These are phyloP conservation scores for Sanghuangporus weigelae DNA, from an alignment of 1,284 basidiomycete species.

Conservation along the genomic window DNA sequence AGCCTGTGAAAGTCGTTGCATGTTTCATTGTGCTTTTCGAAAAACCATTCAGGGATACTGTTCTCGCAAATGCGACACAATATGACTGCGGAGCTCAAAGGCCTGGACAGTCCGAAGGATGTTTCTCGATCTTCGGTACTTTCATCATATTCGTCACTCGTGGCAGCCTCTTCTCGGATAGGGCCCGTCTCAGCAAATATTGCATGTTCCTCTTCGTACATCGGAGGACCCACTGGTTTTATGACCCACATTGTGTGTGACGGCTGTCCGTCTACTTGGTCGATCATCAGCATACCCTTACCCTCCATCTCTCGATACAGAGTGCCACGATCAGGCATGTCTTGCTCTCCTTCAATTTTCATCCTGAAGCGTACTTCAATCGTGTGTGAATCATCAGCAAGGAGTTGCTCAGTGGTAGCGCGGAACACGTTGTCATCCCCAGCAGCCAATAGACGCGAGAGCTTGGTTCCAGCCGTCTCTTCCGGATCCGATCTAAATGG, in stretches of 20 bases:
- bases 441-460: conserved; percentile 79
- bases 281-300: conserved; percentile 98
- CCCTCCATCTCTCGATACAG: conserved; percentile 91
- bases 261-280: conserved; percentile 78
- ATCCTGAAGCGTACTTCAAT: conserved; percentile 90
- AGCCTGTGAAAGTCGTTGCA: conserved; percentile 95
- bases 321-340: conserved; percentile 43
- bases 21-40: conserved; percentile 99
- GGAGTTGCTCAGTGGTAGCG: conserved; percentile 81
- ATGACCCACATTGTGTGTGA: conserved; percentile 99
- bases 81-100: conserved; percentile 82
- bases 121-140: conserved; percentile 38
- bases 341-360: conserved; percentile 59
- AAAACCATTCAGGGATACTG: conserved; percentile 97
- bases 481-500: conserved; percentile 76
- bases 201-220: conserved; percentile 54
- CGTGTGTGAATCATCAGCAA: conserved; percentile 91
- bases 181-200: conserved; percentile 55
- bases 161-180: conserved; percentile 40
- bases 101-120: conserved; percentile 67
- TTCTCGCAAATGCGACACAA: conserved; percentile 98
- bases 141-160: conserved; percentile 29
- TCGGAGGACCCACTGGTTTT: conserved; percentile 73
- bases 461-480: conserved; percentile 72
- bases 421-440: conserved; percentile 85